Evolutionary conservation across 1,284 basidiomycete genomes (phyloP).

Genomic region (Cryptococcus hybrid): DNA sequence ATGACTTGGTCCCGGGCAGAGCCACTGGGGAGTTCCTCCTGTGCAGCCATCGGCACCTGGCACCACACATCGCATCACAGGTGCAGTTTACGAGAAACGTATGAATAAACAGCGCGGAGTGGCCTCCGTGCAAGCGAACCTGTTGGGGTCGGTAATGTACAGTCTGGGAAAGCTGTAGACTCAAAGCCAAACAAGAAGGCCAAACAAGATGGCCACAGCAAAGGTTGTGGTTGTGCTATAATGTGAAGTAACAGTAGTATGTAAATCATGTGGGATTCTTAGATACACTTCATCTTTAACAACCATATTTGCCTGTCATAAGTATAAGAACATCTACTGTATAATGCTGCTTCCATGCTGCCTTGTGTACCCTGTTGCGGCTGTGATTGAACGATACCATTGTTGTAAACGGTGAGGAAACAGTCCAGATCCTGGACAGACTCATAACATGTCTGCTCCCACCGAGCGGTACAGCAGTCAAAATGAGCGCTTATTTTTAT

Average conservation of each 20-base stretch:
- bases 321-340: no score
- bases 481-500: background rate
- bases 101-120: background rate
- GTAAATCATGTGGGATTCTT: no score
- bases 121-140: background rate
- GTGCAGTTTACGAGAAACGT: constrained; percentile 9
- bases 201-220: constrained; percentile 14
- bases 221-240: constrained; percentile 23
- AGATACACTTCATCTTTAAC: no score
- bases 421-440: no score
- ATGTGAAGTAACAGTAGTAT: constrained; percentile 22
- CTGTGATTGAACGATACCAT: no score
- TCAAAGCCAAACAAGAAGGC: background rate
- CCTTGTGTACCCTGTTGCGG: no score
- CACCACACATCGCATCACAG: constrained; percentile 14
- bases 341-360: no score
- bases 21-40: background rate
- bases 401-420: no score
- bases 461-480: no score
- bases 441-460: background rate
- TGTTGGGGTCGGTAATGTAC: background rate
- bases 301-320: no score
- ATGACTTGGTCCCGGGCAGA: background rate
- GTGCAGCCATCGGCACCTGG: constrained; percentile 7
- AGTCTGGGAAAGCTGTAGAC: background rate